Base-by-base conservation (phyloP, 2,329 filamentous ascomycete species). In the Aspergillus texensis region DNA sequence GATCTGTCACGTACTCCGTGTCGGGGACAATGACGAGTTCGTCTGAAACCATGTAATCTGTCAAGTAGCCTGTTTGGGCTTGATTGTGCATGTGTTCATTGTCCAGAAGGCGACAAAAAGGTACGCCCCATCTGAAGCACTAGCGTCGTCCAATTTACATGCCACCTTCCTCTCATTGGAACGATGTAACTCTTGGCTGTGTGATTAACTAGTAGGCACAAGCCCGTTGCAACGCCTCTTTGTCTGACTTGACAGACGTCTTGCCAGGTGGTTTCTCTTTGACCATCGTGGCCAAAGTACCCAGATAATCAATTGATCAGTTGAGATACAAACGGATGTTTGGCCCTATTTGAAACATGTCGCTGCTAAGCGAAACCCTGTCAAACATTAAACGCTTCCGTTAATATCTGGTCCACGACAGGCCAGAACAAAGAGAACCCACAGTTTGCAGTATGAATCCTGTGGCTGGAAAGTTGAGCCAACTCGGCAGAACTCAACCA, bases 381-480 rank as follows among this genome's bases (percentile, higher is more conserved):
- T 55, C 32, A 39, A 55, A 55, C 52, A 55, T 41, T 26, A 19
- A 21, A 21, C 24, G 52, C 24, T 55, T 41, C 52, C 21, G 52
- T 52, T 55, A 26, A 16, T 16, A 39, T 41, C 52, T 39, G 52
- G 34, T 55, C 19, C 19, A 41, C 6, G 19, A 36, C 30, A 55
- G 52, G 30, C 30, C 30, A 41, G 45, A 55, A 55, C 30, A 54
- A 54, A 54, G 30, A 60, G 52, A 60, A 28, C 46, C 26, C 26
- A 50, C 46, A 39, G 24, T 30, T n/a, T 21, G 57, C 46, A 50
- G 34, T 30, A 10, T 36, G 32, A 45, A 52, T 39, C 57, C 43
- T 54, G 58, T 60, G 58, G 58, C 58, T 53, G 58, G 12, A 41
- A 26, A 28, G 32, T 43, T 59, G 39, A 45, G 21, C 54, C 34